These are phyloP conservation scores for Clonostachys solani DNA, from an alignment of 2,329 filamentous ascomycete genomes.

Conservation along the genomic window DNA sequence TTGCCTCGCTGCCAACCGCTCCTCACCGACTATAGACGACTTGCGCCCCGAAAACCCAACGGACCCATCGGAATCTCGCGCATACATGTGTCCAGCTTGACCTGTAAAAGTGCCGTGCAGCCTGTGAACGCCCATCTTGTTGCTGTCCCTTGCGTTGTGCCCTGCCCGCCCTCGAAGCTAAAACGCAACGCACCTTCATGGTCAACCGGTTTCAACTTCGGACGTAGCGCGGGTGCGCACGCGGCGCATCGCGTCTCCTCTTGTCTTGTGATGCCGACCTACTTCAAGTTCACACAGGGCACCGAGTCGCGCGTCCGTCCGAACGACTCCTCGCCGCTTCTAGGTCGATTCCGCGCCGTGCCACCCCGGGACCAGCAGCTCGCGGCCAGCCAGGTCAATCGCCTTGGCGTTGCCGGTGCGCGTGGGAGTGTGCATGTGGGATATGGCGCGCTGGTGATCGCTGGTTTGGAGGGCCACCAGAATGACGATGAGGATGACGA, in stretches of 20 bases:
- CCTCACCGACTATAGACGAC: too few species aligned
- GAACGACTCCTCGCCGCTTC: conserved; percentile 51
- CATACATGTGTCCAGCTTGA: too few species aligned
- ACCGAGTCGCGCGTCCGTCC: conserved; percentile 51
- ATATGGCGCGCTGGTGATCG: conserved; percentile 48
- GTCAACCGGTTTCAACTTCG: not conserved
- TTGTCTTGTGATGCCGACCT: conserved; percentile 49
- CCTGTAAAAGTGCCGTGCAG: too few species aligned
- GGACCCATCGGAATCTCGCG: too few species aligned
- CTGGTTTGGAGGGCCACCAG: conserved; percentile 27
- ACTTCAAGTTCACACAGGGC: conserved; percentile 66
- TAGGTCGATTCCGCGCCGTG: conserved; percentile 63
- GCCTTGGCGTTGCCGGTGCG: conserved; percentile 26
- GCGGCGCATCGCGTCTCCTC: not conserved
- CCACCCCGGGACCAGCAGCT: conserved; percentile 30
- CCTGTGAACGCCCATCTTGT: too few species aligned
- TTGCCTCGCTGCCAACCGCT: too few species aligned
- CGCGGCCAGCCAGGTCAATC: conserved; percentile 27
- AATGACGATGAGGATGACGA: conserved; percentile 15
- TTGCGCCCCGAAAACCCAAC: too few species aligned
- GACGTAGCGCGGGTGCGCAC: not conserved
- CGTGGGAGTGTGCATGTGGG: conserved; percentile 52
- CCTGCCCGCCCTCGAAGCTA: too few species aligned
- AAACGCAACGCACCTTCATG: too few species aligned
- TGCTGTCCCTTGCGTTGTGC: too few species aligned